Evolutionary conservation across 257 asterid genomes (phyloP).

Genomic region (Solanum pimpinellifolium): DNA sequence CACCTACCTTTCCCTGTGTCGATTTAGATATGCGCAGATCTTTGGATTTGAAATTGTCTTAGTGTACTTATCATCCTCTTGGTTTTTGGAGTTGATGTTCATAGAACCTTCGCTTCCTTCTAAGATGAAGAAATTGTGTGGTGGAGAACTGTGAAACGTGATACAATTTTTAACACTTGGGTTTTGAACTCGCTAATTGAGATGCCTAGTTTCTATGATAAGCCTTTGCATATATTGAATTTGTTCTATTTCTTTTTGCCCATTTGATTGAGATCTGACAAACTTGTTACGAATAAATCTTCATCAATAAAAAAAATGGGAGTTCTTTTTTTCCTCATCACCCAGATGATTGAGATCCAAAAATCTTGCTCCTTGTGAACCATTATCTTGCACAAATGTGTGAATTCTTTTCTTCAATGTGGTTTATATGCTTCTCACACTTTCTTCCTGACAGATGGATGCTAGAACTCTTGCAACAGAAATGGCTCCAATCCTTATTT

Average conservation of each 20-base stretch:
- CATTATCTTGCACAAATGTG: neutral
- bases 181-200: neutral
- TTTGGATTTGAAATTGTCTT: neutral
- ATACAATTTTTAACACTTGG: neutral
- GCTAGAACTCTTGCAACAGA: slow-evolving; percentile 83
- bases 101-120: neutral
- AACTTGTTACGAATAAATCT: neutral
- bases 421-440: neutral
- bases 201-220: neutral
- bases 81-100: neutral
- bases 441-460: slow-evolving; percentile 57
- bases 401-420: neutral
- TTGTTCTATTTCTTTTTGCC: neutral
- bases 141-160: neutral
- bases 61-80: neutral
- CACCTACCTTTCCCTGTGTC: neutral
- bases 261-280: neutral
- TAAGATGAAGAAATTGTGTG: neutral
- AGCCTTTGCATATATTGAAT: neutral
- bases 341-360: neutral
- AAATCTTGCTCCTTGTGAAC: neutral
- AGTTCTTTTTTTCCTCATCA: neutral
- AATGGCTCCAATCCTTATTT: slow-evolving; percentile 78
- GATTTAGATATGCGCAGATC: neutral
- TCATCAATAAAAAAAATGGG: neutral